These are phyloP conservation scores for Ganoderma boninense DNA, from an alignment of 1,284 basidiomycete species.

Conservation along the genomic window DNA sequence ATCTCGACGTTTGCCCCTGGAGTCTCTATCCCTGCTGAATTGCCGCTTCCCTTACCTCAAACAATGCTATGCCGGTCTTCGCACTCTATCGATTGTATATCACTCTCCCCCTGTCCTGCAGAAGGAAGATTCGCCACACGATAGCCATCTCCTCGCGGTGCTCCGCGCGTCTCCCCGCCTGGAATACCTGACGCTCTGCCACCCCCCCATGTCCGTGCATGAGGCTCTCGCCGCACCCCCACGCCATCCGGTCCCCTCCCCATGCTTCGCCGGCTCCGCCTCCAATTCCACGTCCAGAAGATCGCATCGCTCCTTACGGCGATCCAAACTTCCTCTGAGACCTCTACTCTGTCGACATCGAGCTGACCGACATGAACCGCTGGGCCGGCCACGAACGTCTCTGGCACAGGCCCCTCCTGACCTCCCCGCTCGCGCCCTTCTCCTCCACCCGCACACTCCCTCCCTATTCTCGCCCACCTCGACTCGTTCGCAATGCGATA, in stretches of 20 bases:
- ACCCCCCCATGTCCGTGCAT: constrained; percentile 1
- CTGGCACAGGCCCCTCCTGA: constrained; percentile 1
- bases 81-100: background rate
- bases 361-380: background rate
- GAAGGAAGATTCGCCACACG: background rate
- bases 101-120: background rate
- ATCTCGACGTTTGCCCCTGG: too few species aligned
- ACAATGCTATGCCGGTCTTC: background rate
- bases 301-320: background rate
- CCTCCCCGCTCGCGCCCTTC: background rate
- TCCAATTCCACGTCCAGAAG: constrained; percentile 5
- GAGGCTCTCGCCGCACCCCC: background rate
- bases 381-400: background rate
- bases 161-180: background rate
- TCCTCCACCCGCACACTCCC: background rate
- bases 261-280: background rate
- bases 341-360: constrained; percentile 1
- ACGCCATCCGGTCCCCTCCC: background rate
- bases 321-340: constrained; percentile 1
- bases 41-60: background rate
- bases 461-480: background rate
- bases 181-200: background rate
- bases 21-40: background rate
- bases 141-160: background rate
- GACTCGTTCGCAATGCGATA: background rate